These are phyloP conservation scores for Microcos paniculata DNA, from an alignment of 345 rosid species.

Conservation along the genomic window DNA sequence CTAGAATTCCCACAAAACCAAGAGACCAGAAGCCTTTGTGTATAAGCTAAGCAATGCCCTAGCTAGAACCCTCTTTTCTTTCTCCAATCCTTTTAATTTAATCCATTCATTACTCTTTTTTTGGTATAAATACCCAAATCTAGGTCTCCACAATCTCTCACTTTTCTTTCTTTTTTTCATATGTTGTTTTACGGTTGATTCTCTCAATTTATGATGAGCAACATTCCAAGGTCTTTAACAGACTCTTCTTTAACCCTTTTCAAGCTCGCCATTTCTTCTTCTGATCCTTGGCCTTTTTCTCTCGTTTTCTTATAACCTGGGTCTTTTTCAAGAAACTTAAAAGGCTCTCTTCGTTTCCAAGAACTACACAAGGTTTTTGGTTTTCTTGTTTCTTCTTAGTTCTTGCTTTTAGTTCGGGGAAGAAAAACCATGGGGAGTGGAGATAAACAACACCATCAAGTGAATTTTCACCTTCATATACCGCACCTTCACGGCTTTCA, in stretches of 20 bases:
- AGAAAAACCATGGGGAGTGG: conserved; percentile 34
- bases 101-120: background rate
- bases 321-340: background rate
- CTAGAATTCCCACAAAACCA: background rate
- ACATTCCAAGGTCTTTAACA: conserved; percentile 73
- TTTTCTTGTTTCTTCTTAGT: background rate
- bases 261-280: conserved; percentile 67
- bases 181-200: conserved; percentile 24
- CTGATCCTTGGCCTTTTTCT: conserved; percentile 93
- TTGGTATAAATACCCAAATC: conserved; percentile 15
- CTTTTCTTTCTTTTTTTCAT: background rate
- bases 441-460: conserved; percentile 32
- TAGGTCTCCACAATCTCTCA: background rate
- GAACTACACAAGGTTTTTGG: background rate
- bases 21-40: background rate
- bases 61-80: background rate
- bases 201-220: conserved; percentile 65
- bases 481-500: conserved; percentile 38
- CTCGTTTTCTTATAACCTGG: conserved; percentile 30
- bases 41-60: conserved; percentile 7
- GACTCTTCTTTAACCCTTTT: conserved; percentile 74
- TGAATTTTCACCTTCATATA: conserved; percentile 54
- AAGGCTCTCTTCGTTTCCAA: background rate
- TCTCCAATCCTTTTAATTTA: background rate
- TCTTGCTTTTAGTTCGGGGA: background rate